Percentiles rank a stretch among this genome's conserved stretches.
Conservation (phyloP, 2,329 filamentous ascomycete species). For the Cercospora sp. region DNA sequence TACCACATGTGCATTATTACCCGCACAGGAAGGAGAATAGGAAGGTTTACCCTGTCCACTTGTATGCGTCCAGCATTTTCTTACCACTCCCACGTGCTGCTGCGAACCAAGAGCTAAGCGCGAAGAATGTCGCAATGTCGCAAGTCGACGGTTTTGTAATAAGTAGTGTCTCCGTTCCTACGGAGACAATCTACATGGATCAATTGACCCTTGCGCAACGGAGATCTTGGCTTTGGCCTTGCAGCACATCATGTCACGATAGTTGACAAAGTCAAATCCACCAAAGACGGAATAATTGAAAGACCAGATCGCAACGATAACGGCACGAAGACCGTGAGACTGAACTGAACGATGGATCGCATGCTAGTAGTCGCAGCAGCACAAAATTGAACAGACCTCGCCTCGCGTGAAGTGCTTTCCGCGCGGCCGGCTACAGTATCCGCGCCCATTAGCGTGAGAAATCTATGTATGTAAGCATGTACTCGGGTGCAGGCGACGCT, state of each 20-base stretch:
- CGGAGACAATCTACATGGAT: background rate
- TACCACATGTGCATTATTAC: background rate
- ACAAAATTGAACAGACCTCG: background rate
- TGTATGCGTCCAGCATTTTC: too few species aligned
- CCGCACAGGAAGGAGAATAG: background rate
- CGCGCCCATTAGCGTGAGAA: background rate
- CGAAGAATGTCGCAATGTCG: background rate
- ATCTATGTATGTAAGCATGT: background rate
- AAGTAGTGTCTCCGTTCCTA: background rate
- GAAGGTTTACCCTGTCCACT: background rate
- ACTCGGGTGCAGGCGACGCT: background rate
- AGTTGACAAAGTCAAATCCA: background rate
- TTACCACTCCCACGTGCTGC: background rate
- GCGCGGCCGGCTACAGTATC: background rate
- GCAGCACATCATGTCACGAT: background rate
- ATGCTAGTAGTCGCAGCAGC: background rate
- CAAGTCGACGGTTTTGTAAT: background rate
- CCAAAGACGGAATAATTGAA: background rate
- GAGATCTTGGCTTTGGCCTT: background rate
- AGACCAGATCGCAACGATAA: background rate
- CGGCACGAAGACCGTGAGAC: background rate
- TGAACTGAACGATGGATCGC: background rate
- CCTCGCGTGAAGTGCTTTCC: constrained; percentile 3
- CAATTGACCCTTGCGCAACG: background rate
- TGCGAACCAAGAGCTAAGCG: background rate